These are phyloP conservation scores for Dictyophora rubrovolvata DNA, from an alignment of 768 basidiomycete genomes.

Conservation along the genomic window DNA sequence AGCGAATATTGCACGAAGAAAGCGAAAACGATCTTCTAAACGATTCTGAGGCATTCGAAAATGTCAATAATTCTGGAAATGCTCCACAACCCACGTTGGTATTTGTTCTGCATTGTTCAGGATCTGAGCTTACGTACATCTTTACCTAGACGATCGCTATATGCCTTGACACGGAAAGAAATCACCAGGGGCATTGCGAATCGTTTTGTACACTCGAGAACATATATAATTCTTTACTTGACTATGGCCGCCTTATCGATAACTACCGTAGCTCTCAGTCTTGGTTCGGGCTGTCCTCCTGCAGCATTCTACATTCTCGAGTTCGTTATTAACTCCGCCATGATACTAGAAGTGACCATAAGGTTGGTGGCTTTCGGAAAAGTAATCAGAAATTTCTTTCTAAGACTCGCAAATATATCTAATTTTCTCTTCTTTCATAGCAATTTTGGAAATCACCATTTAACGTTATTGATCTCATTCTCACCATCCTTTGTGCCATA, in stretches of 20 bases:
- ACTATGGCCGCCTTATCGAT: constrained; percentile 81
- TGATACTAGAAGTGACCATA: constrained; percentile 91
- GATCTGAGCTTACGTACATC: not conserved
- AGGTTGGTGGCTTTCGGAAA: constrained; percentile 88
- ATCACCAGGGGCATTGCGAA: constrained; percentile 81
- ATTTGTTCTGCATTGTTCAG: not conserved
- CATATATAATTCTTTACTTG: constrained; percentile 83
- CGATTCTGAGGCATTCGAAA: not conserved
- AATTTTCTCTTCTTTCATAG: constrained; percentile 29
- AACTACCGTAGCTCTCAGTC: constrained; percentile 74
- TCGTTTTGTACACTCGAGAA: constrained; percentile 78
- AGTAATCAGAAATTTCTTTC: constrained; percentile 38
- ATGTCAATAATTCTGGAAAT: not conserved
- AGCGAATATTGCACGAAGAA: not conserved
- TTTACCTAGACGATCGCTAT: constrained; percentile 51
- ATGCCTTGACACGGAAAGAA: constrained; percentile 73
- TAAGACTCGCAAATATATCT: not conserved
- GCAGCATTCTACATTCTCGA: constrained; percentile 85
- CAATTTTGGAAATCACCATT: constrained; percentile 97
- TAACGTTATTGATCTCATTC: constrained; percentile 79
- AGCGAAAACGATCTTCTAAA: not conserved
- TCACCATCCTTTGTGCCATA: constrained; percentile 82
- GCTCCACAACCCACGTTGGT: constrained; percentile 5
- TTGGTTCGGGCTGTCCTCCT: constrained; percentile 78
- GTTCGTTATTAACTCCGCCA: constrained; percentile 76